These are phyloP conservation scores for Phytophthora fragariaefolia DNA, from an alignment of 352 stramenopile species.

Conservation along the genomic window DNA sequence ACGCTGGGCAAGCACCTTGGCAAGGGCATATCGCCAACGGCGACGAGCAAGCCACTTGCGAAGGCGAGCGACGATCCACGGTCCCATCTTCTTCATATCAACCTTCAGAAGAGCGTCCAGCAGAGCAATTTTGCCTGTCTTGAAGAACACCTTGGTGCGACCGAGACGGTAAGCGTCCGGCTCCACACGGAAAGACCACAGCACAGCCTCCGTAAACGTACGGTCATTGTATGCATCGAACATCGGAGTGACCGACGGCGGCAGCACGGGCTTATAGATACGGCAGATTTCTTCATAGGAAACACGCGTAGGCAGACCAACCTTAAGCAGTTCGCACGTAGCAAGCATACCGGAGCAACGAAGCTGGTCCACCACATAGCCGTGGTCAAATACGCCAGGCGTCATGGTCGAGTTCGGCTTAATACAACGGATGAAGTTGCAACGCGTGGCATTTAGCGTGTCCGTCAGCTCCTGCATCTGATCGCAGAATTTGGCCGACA, in stretches of 20 bases:
- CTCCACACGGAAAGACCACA: constrained; percentile 92
- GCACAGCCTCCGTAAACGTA: constrained; percentile 88
- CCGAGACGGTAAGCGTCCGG: constrained; percentile 87
- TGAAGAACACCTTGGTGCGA: constrained; percentile 93
- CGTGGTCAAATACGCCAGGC: constrained; percentile 84
- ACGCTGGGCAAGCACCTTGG: constrained; percentile 86
- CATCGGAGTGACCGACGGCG: constrained; percentile 77
- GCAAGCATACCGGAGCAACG: constrained; percentile 90
- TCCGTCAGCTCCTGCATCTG: constrained; percentile 90
- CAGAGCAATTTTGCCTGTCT: constrained; percentile 91
- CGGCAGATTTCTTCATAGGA: constrained; percentile 91
- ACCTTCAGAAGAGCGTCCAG: constrained; percentile 89
- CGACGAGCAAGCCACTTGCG: constrained; percentile 87
- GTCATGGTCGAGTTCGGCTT: constrained; percentile 91
- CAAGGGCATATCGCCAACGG: constrained; percentile 84
- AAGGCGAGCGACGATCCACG: constrained; percentile 84
- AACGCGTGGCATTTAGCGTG: constrained; percentile 85
- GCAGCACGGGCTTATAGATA: constrained; percentile 86
- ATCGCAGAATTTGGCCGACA: constrained; percentile 86
- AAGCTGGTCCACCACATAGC: constrained; percentile 91
- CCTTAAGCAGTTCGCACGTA: constrained; percentile 93
- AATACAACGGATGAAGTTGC: constrained; percentile 92
- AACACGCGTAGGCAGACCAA: constrained; percentile 89
- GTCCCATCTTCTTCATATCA: constrained; percentile 91
- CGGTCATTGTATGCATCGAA: constrained; percentile 85